Conservation (phyloP, 148 eudicot genomes). For the Amaranthus cruentus region DNA sequence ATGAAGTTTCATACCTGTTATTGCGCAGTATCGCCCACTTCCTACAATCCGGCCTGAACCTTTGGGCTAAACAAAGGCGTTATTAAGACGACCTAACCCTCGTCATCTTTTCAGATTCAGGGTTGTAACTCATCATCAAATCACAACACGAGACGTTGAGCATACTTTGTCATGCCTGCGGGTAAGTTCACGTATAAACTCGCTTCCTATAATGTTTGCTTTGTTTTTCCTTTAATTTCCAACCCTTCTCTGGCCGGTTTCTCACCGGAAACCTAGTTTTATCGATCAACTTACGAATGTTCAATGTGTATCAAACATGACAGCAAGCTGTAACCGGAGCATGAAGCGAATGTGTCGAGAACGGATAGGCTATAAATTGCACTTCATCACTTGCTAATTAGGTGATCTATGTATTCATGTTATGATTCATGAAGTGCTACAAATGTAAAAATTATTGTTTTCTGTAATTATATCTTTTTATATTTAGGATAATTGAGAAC, state of each 20-base stretch:
- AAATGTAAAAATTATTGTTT: slow-evolving; percentile 4
- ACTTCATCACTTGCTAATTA: too few species aligned
- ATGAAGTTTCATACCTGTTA: background rate
- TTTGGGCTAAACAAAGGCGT: background rate
- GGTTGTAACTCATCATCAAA: slow-evolving; percentile 80
- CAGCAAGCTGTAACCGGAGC: slow-evolving; percentile 62
- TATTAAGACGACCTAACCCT: background rate
- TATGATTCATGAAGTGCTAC: slow-evolving; percentile 1
- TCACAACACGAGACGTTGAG: slow-evolving; percentile 63
- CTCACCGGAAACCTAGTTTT: too few species aligned
- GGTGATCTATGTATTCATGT: too few species aligned
- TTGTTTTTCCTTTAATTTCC: too few species aligned
- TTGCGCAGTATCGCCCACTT: too few species aligned
- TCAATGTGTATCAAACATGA: slow-evolving; percentile 16
- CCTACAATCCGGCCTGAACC: too few species aligned
- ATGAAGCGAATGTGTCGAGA: slow-evolving; percentile 15
- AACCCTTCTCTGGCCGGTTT: too few species aligned
- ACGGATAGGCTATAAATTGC: slow-evolving; percentile 9
- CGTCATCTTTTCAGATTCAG: slow-evolving; percentile 47
- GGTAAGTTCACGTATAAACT: slow-evolving; percentile 28
- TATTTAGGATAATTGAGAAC: too few species aligned
- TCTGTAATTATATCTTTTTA: too few species aligned
- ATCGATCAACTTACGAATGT: background rate
- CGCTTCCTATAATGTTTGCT: background rate
- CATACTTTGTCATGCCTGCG: slow-evolving; percentile 64